Conservation (phyloP, 768 basidiomycete genomes). For the Mrakia blollopis region DNA sequence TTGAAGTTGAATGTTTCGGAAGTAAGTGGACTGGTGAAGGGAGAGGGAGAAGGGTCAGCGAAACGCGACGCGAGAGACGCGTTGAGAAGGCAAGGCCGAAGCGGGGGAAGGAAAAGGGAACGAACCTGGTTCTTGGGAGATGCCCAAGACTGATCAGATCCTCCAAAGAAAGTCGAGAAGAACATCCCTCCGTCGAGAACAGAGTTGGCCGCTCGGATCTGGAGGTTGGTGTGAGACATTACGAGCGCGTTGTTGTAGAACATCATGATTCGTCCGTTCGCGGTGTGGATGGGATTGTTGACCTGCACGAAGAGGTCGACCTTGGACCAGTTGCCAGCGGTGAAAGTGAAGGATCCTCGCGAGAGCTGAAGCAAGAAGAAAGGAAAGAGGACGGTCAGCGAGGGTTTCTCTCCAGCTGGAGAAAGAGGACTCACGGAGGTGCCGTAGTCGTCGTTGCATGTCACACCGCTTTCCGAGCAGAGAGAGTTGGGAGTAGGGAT, state of each 20-base stretch:
- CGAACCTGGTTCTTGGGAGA: constrained; percentile 20
- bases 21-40: constrained; percentile 1
- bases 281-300: constrained; percentile 60
- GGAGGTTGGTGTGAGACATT: constrained; percentile 58
- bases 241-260: constrained; percentile 54
- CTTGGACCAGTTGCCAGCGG: constrained; percentile 57
- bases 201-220: constrained; percentile 56
- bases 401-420: background rate
- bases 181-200: constrained; percentile 51
- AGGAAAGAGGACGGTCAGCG: background rate
- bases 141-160: constrained; percentile 25
- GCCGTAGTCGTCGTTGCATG: constrained; percentile 44
- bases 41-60: background rate
- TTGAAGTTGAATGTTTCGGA: constrained; percentile 7
- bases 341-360: constrained; percentile 28
- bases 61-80: background rate
- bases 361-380: constrained; percentile 10
- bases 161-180: constrained; percentile 33
- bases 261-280: constrained; percentile 68
- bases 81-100: background rate
- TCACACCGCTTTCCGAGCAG: constrained; percentile 10
- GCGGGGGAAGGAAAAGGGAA: background rate
- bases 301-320: constrained; percentile 71
- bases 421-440: constrained; percentile 35
- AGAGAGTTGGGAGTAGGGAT: constrained; percentile 20